phyloP scores from a whole-genome alignment of 164 flowering plant species.

The Kalanchoe fedtschenkoi region DNA sequence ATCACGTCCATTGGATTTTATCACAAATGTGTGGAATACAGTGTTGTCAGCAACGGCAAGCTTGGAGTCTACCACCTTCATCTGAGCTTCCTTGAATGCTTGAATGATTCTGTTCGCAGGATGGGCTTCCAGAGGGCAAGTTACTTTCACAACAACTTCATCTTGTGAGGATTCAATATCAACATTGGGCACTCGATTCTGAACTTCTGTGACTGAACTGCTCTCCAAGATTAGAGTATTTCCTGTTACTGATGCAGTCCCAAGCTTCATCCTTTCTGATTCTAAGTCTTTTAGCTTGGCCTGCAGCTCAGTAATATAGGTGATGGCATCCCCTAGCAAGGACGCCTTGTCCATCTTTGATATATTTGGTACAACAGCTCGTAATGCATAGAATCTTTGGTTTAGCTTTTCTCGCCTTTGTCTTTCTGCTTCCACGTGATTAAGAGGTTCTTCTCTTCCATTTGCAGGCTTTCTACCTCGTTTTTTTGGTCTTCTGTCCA shows the following conservation, averaged over 20 bases:
- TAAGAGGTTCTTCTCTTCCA: slow-evolving; percentile 10
- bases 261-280: slow-evolving; percentile 39
- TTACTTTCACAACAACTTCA: slow-evolving; percentile 58
- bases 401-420: slow-evolving; percentile 33
- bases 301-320: slow-evolving; percentile 24
- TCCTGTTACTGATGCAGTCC: slow-evolving; percentile 18
- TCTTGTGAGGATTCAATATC: slow-evolving; percentile 45
- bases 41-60: slow-evolving; percentile 45
- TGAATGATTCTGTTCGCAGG: slow-evolving; percentile 65
- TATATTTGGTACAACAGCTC: slow-evolving; percentile 34
- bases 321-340: slow-evolving; percentile 19
- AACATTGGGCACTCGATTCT: slow-evolving; percentile 20
- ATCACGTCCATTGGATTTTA: slow-evolving; percentile 61
- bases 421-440: slow-evolving; percentile 38
- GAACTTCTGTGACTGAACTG: slow-evolving; percentile 16
- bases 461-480: slow-evolving; percentile 55
- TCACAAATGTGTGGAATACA: slow-evolving; percentile 68
- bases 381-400: slow-evolving; percentile 27
- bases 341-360: slow-evolving; percentile 43
- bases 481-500: slow-evolving; percentile 65
- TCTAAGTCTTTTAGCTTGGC: slow-evolving; percentile 34
- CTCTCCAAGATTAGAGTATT: slow-evolving; percentile 23
- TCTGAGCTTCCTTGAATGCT: slow-evolving; percentile 52
- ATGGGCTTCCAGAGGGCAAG: slow-evolving; percentile 58
- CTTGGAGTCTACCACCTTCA: slow-evolving; percentile 52